Base-by-base conservation (phyloP, 768 basidiomycete genomes). In the Rhizopogon roseolus region DNA sequence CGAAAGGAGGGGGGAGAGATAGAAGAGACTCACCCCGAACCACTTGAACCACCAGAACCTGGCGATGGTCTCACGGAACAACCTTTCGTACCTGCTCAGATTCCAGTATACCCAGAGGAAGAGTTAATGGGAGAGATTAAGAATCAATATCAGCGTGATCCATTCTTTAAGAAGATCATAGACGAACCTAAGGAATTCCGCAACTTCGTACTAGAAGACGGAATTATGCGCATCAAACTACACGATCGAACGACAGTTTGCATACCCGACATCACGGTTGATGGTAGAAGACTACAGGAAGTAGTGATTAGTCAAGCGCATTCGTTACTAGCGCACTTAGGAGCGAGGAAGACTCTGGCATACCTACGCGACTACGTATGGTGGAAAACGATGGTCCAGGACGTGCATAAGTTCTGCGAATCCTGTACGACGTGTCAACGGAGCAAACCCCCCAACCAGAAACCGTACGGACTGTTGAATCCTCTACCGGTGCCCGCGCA, bases 301-400 rank as follows among this genome's bases (percentile, higher is more conserved):
- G 61, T 71, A 0, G 36, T 75, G 0, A 72, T 75, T 0, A 55
- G 57, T 0, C 68, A 73, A 34, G 72, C 70, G 1, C 74, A 75
- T 38, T 73, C 71, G 0, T 13, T 75, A 0, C 49, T 75, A 1
- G 74, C 74, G 1, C 74, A 75, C 52, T 50, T 75, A 1, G 71
- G 74, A 0, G 22, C 56, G 0, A 32, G n/a, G 5, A 76, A 73
- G 53, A 75, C 74, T 0, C 28, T 74, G 0, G 45, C 40, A 2
- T 69, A 67, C 40, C 58, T 76, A 0, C 41, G 62, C 5, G 64
- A 73, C 22, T 54, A 71, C 6, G 67, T 74, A 0, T 41, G 41
- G 41, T 41, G 41, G 41, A 41, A 41, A 1, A 22, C 11, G 0
- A 41, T 76, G 55, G 64, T 63, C 0, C 11, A 41, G 0, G 73